Conservation (phyloP, 208 protist genomes). For the Acanthamoeba rhysodes region DNA sequence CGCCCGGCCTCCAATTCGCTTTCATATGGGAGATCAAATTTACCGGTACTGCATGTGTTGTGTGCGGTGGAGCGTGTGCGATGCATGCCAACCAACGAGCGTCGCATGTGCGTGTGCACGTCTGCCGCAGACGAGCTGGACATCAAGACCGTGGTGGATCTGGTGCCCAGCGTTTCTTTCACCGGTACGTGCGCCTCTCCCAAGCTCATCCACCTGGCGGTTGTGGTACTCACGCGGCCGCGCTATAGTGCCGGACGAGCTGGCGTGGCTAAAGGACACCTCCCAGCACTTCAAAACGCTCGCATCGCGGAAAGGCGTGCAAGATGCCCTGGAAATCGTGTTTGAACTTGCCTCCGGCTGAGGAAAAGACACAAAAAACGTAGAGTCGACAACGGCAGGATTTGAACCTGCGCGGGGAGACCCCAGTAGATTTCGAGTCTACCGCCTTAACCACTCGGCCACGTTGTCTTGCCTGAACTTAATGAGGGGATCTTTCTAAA, state of each 20-base stretch:
- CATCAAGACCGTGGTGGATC: background rate
- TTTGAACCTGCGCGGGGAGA: too few species aligned
- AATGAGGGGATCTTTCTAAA: too few species aligned
- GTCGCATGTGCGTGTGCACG: too few species aligned
- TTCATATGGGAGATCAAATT: conserved; percentile 9
- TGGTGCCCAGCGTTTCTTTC: background rate
- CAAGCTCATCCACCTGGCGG: background rate
- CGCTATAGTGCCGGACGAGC: background rate
- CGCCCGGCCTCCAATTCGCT: background rate
- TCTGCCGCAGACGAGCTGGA: background rate
- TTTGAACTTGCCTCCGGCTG: background rate
- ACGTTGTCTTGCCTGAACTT: too few species aligned
- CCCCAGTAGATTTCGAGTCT: too few species aligned
- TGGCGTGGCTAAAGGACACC: background rate
- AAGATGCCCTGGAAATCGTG: background rate
- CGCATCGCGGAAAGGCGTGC: background rate
- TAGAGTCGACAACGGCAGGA: too few species aligned
- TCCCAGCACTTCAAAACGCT: background rate
- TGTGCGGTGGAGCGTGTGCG: background rate
- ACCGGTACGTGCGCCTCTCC: background rate
- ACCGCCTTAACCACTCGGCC: too few species aligned
- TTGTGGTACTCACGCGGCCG: background rate
- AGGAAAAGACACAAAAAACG: background rate
- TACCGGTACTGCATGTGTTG: background rate
- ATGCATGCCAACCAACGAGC: background rate